Evolutionary conservation across 1,284 basidiomycete genomes (phyloP), one percentile per base, ranked within the genome.

Genomic region (Ceratobasidium sp.): DNA sequence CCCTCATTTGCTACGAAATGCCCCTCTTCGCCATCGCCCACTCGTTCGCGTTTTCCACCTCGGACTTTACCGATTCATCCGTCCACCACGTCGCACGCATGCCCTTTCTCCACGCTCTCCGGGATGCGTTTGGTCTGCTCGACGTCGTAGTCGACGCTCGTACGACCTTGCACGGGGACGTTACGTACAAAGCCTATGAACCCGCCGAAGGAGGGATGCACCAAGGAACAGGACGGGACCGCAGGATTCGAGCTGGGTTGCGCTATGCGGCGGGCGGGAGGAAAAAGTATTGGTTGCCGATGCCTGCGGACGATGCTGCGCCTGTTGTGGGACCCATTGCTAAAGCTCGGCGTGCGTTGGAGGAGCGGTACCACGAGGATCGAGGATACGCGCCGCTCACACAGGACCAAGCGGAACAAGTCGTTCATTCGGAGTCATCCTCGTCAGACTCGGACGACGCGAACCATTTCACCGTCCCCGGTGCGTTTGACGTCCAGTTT

Each of bases 1-100:
- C 93, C 10, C 88, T 98, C 78, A 96, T 99, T 82, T 98, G 96
- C 86, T 88, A 98, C 78, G 97, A 99, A 86, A 99, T 99, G 97
- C 97, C 97, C 0, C 86, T 99, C 79, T 99, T 99, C 83, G 97
- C 98, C 0, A 88, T 98, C 66, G 94, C 95, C 1, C 98, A 99
- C 85, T 90, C 93, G 85, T 97, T 92, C 82, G 96, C 96, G 40
- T 97, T 97, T 84, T 91, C 93, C 3, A 90, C 92, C 81, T 92
- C 89, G 69, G 97, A 98, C 84, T 98, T 95, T 83, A 90, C 95
- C 81, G 92, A 95, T 83, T 85, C 89, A 0, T 85, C 88, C 4
- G 85, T 91, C 39, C 87, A 89, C 18, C 94, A 92, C 83, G 93
- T 94, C 39, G 97, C 95, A 1, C 92, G 97, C 28, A 93, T 98